Base-by-base conservation (phyloP, 2,329 filamentous ascomycete genomes). In the Xylaria sp. region DNA sequence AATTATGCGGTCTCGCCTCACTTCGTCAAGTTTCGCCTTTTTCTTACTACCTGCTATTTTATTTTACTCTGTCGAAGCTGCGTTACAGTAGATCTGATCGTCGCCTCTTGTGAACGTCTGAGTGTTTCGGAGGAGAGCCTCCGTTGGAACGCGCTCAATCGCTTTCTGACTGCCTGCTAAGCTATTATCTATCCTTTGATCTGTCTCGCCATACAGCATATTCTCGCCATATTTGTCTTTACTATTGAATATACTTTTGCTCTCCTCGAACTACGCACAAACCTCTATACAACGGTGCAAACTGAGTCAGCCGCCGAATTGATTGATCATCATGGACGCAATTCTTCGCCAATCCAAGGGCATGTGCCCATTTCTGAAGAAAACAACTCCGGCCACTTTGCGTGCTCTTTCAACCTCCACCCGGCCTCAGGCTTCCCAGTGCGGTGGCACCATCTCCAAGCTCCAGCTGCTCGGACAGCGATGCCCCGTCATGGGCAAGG, bases 401-500 rank as follows among this genome's bases (percentile, higher is more conserved):
- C 94, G 96, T 75, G 92, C 94, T 67, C 88, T 99, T 78, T 97
- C 92, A 57, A 93, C 91, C 68, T 87, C 92, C 63, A 89, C 84
- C 83, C 81, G 89, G 83, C 78, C 88, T 74, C 88, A 89, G 79
- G 86, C 77, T 70, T 92, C 92, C 62, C 91, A 90, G 65, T 92
- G 94, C 77, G 95, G 94, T 74, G 93, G 94, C 77, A 93, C 93
- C 82, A 97, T 98, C 89, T 97, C 94, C 78, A 98, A 97, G 84
- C 88, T 99, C 77, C 96, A 98, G 85, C 89, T 96, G 74, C 90
- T 97, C 78, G 96, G 93, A 77, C 91, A 94, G 79, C 93, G 95
- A 81, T 99, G 96, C 88, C 96, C 96, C 67, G 92, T 99, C 81
- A 99, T 99, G 96, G 95, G 94, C 81, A 97, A 98, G 87, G 96